A percentile compares a stretch with the other conserved stretches of the same genome.
Evolutionary conservation across 345 rosid genomes (phyloP).

Genomic region (Lagerstroemia speciosa): DNA sequence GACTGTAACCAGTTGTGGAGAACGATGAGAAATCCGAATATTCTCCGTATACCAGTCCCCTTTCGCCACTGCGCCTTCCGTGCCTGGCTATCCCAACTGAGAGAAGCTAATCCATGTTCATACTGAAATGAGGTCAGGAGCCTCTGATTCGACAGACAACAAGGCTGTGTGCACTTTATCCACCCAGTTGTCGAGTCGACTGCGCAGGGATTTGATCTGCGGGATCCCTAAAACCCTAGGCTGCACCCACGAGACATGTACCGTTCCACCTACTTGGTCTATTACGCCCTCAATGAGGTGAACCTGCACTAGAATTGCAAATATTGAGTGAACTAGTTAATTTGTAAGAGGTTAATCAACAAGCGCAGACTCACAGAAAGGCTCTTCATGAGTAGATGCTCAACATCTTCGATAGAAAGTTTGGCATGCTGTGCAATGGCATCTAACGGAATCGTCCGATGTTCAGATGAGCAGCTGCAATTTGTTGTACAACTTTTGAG

Average conservation of each 20-base stretch:
- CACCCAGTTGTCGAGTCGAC: slow-evolving; percentile 74
- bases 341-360: not conserved
- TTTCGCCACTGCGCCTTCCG: too few relatives aligned
- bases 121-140: slow-evolving; percentile 57
- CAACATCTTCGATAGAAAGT: slow-evolving; percentile 74
- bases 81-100: too few relatives aligned
- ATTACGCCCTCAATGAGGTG: slow-evolving; percentile 93
- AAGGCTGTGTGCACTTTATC: slow-evolving; percentile 76
- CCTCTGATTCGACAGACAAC: slow-evolving; percentile 88
- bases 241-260: slow-evolving; percentile 98
- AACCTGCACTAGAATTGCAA: slow-evolving; percentile 41
- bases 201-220: slow-evolving; percentile 81
- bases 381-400: slow-evolving; percentile 80
- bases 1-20: too few relatives aligned
- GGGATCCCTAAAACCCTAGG: slow-evolving; percentile 94
- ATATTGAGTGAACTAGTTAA: not conserved
- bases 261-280: slow-evolving; percentile 95
- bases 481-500: not conserved
- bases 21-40: too few relatives aligned
- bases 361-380: slow-evolving; percentile 8
- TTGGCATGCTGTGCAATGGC: slow-evolving; percentile 74
- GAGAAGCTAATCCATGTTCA: not conserved
- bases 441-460: slow-evolving; percentile 62
- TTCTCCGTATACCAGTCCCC: too few relatives aligned
- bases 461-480: slow-evolving; percentile 55